These are phyloP conservation scores for Pichia sp. DNA, from an alignment of 1,139 yeast genomes.

Conservation along the genomic window DNA sequence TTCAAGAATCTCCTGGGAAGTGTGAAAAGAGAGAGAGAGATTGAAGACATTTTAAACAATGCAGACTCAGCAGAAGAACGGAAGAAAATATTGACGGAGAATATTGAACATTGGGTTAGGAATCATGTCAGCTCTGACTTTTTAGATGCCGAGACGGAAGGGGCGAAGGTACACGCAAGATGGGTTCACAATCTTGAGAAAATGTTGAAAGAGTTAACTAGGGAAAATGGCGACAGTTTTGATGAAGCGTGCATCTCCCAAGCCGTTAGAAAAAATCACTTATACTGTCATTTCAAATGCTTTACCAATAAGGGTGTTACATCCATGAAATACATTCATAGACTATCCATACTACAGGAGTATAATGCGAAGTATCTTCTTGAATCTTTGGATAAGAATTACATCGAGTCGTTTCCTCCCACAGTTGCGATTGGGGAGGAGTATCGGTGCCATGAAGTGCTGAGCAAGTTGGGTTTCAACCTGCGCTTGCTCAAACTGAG, in stretches of 20 bases:
- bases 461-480: too few species aligned
- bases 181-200: slow-evolving; percentile 4
- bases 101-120: slow-evolving; percentile 6
- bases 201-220: slow-evolving; percentile 1
- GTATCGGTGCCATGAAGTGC: too few species aligned
- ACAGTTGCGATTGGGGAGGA: too few species aligned
- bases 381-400: too few species aligned
- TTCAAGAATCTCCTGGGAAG: slow-evolving; percentile 3
- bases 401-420: too few species aligned
- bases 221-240: neutral
- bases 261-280: too few species aligned
- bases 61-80: neutral
- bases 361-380: too few species aligned
- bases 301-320: slow-evolving; percentile 3
- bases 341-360: neutral
- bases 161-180: slow-evolving; percentile 1
- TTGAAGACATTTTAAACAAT: slow-evolving; percentile 1
- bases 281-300: slow-evolving; percentile 6
- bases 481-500: too few species aligned
- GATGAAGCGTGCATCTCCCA: neutral
- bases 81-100: neutral
- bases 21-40: slow-evolving; percentile 4
- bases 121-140: slow-evolving; percentile 4
- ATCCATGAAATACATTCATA: neutral
- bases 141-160: neutral